Base-by-base conservation (phyloP, 192 early-diverging fungal genomes). In the Ambispora gerdemannii region DNA sequence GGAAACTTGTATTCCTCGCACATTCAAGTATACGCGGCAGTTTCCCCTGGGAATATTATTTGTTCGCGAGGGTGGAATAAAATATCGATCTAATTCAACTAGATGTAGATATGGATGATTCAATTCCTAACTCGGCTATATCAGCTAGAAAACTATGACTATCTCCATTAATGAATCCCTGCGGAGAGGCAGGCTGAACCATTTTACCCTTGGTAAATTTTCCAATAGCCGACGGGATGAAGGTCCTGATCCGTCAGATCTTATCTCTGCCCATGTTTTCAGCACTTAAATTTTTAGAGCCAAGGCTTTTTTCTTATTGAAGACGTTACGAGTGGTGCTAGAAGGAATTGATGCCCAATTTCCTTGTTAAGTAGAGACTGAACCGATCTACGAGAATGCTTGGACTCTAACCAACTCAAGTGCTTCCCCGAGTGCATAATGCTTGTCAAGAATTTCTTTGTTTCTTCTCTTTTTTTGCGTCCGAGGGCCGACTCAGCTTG, bases 381-480 rank as follows among this genome's bases (percentile, higher is more conserved):
- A n/a, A 10, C 24, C n/a, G 61, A 38, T 0, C 35, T 19, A 43
- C 4, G 61, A 22, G 61, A 35, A 11, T 63, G 1, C 10, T 47
- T 63, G 24, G 61, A 24, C 11, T 3, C 11, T 38, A 63, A 43
- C 24, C 43, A 38, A 15, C 61, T 43, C 20, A 4, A 63, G 24
- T 63, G 35, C n/a, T 63, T 63, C 24, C 11, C 35, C 38, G 1
- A 63, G 61, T 38, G 24, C 20, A 22, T 63, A 63, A 36, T 63
- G 22, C 4, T 31, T 36, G 36, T 63, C 60, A 38, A 63, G 60
- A 24, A 63, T 63, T 47, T 47, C 61, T 25, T 63, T 38, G 34
- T 63, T 25, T 24, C 4, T 59, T 36, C 61, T 38, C 24, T 15
- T 24, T 19, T 43, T 38, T 43, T 6, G 6, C 15, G 6, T 43